Base-by-base conservation (phyloP, 305 asterid genomes). In the Solanum hybrid region DNA sequence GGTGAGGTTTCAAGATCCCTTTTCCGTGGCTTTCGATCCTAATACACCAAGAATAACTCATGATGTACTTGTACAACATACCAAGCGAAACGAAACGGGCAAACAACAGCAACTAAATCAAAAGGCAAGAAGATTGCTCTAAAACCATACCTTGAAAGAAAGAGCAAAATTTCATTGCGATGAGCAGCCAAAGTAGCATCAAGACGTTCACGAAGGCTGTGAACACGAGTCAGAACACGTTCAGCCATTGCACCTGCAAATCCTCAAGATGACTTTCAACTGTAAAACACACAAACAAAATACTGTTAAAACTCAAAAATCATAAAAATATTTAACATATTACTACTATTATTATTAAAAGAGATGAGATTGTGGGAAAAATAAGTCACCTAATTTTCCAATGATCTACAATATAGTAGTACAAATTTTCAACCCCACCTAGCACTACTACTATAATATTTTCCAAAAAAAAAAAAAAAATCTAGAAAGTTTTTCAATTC, bases 191-290 rank as follows among this genome's bases (percentile, higher is more conserved):
- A 94, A 32, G 98, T 97, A 90, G 98, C 95, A 87, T 96, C 98
- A 93, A 97, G 92, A 34, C 98, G 99, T 91, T 97, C 99, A 1
- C 96, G 98, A 39, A 97, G 98, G 96, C 98, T 96, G 94, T 97
- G 98, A 89, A 96, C 98, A 31, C 99, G 98, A 72, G 95, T 94
- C 33, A 96, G 95, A 88, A 96, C 99, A 90, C 95, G 97, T 91
- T 96, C 98, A 91, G 96, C 95, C 99, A 96, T 96, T 89, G 93
- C 77, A 79, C 68, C 93, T 90, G 33, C 8, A 77, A 88, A 57
- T 79, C 78, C 87, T 91, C 86, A 89, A 39, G 92, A 87, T 79
- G 90, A 34, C 6, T 87, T 92, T 89, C 92, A 93, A 92, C 96
- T 93, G 88, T 65, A 89, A 10, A 70, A 91, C 51, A 33, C n/a